A percentile compares a stretch with the other conserved stretches of the same genome.
Evolutionary conservation across 805 yeast genomes (phyloP).

Genomic region (Ogataea pignaliae): DNA sequence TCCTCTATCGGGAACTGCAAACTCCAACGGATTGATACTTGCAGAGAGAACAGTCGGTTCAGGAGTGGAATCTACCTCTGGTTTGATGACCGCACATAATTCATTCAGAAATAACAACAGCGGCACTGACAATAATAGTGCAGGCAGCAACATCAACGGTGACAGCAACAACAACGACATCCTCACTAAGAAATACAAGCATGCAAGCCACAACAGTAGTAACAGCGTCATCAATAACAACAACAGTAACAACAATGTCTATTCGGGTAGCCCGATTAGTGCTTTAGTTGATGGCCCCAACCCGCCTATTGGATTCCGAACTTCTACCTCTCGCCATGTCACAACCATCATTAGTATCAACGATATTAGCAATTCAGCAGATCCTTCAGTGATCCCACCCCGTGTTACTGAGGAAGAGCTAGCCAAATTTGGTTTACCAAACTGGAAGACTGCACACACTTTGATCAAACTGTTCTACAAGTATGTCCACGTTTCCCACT

Average conservation of each 20-base stretch:
- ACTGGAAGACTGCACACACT: slow-evolving; percentile 28
- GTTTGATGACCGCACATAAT: not conserved
- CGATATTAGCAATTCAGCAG: too few relatives aligned
- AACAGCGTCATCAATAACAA: too few relatives aligned
- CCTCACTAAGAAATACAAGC: too few relatives aligned
- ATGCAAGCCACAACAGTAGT: too few relatives aligned
- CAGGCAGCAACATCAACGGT: not conserved
- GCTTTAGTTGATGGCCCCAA: too few relatives aligned
- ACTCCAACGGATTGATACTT: not conserved
- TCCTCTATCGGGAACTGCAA: not conserved
- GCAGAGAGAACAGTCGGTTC: not conserved
- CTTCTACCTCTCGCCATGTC: not conserved
- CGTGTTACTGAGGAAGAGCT: slow-evolving; percentile 28
- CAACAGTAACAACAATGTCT: too few relatives aligned
- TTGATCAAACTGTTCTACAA: slow-evolving; percentile 37
- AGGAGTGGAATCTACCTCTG: not conserved
- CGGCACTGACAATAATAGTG: not conserved
- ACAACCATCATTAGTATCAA: too few relatives aligned
- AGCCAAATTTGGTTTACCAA: slow-evolving; percentile 33
- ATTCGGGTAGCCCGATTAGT: too few relatives aligned
- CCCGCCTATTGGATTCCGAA: too few relatives aligned
- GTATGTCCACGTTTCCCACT: slow-evolving; percentile 36
- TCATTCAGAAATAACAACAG: not conserved
- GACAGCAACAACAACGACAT: not conserved
- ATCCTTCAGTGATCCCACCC: not conserved